Conservation (phyloP, 2,329 filamentous ascomycete species). For the Claviceps sp. region DNA sequence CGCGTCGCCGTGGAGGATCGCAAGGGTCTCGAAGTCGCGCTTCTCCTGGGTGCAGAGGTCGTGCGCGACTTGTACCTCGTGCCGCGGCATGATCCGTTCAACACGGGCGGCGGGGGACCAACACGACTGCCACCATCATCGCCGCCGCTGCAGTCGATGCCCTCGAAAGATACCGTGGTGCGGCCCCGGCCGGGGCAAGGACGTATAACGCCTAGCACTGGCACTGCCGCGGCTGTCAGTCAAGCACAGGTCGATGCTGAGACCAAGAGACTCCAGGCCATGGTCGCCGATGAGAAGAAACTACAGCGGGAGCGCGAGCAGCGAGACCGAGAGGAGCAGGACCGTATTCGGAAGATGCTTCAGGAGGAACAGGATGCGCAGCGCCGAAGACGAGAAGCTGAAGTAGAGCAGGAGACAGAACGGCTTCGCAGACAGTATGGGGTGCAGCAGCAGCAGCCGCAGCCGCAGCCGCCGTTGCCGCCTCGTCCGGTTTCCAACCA, state of each 20-base stretch:
- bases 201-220: no score
- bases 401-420: constrained; percentile 71
- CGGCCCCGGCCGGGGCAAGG: no score
- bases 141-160: constrained; percentile 14
- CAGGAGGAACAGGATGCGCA: constrained; percentile 50
- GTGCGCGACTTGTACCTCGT: constrained; percentile 53
- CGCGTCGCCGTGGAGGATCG: constrained; percentile 87
- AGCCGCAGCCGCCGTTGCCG: constrained; percentile 24
- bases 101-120: constrained; percentile 40
- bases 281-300: constrained; percentile 37
- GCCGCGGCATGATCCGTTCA: constrained; percentile 63
- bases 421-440: constrained; percentile 59
- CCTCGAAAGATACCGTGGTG: no score
- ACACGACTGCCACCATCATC: constrained; percentile 15
- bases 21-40: constrained; percentile 78
- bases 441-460: constrained; percentile 26
- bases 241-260: constrained; percentile 49
- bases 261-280: constrained; percentile 54
- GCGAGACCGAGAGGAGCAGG: constrained; percentile 40
- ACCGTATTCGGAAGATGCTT: constrained; percentile 49
- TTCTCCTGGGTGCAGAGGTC: constrained; percentile 50
- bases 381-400: constrained; percentile 36
- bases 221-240: no score
- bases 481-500: no score
- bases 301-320: constrained; percentile 41